Evolutionary conservation across 2,329 filamentous ascomycete species (phyloP).

Genomic region (Neopestalotiopsis sp.): DNA sequence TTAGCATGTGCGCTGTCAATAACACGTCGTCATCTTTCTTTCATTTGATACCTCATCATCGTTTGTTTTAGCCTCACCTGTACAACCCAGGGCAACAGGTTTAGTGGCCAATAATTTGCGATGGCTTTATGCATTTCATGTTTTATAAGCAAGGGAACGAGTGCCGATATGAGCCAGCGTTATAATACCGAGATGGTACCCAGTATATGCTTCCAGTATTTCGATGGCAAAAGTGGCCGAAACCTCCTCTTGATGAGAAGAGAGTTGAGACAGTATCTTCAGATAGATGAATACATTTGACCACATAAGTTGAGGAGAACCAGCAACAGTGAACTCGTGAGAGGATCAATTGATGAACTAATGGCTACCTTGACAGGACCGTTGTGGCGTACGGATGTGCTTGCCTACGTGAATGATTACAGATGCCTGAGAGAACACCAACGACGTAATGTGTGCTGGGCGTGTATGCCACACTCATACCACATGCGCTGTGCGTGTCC

Average conservation of each 20-base stretch:
- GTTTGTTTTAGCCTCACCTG: conserved; percentile 36
- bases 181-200: conserved; percentile 6
- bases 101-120: conserved; percentile 17
- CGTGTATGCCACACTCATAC: too few relatives aligned
- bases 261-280: not conserved
- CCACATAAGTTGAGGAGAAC: not conserved
- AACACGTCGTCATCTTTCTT: conserved; percentile 12
- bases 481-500: too few relatives aligned
- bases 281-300: not conserved
- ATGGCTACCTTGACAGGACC: too few relatives aligned
- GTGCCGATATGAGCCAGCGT: not conserved
- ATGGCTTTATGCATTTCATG: conserved; percentile 20
- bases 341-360: too few relatives aligned
- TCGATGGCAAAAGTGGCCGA: conserved; percentile 6
- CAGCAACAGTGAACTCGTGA: not conserved
- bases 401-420: too few relatives aligned
- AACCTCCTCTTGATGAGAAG: not conserved
- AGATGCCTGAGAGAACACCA: too few relatives aligned
- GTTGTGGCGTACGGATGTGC: not conserved
- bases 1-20: not conserved
- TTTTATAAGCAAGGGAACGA: conserved; percentile 3
- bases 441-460: not conserved
- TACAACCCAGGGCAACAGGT: conserved; percentile 25
- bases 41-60: conserved; percentile 31
- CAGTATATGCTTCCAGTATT: conserved; percentile 13